These are phyloP conservation scores for Perkinsus marinus DNA, from an alignment of 169 alveolate genomes.

Conservation along the genomic window DNA sequence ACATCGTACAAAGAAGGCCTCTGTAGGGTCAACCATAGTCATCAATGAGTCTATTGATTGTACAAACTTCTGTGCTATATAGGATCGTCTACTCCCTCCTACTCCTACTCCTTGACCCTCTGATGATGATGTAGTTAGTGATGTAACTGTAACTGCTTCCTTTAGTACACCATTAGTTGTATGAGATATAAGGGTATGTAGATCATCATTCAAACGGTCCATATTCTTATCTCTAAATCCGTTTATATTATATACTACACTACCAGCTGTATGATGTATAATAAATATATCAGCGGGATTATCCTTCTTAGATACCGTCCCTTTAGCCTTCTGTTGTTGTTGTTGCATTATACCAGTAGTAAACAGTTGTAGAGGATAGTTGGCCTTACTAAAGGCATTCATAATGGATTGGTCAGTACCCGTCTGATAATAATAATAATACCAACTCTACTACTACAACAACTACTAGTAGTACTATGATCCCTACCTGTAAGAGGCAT, in stretches of 20 bases:
- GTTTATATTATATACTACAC: neutral
- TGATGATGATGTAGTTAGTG: neutral
- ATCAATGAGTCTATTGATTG: neutral
- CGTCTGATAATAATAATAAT: neutral
- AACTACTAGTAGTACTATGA: neutral
- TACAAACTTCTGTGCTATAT: neutral
- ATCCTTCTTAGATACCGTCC: neutral
- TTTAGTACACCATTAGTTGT: neutral
- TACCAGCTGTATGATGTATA: neutral
- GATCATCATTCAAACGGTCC: neutral
- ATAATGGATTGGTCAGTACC: neutral
- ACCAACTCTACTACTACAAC: neutral
- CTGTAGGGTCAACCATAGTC: neutral
- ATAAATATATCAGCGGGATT: neutral
- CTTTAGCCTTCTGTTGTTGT: neutral
- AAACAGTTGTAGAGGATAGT: neutral
- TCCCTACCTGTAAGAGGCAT: neutral
- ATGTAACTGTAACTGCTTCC: neutral
- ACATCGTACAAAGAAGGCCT: conserved; percentile 25
- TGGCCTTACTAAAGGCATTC: neutral
- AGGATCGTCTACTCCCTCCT: neutral
- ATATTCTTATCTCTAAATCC: neutral
- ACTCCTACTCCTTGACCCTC: neutral
- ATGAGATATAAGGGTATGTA: neutral
- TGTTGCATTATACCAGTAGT: neutral